Percentiles rank a stretch among this genome's conserved stretches.
Conservation (phyloP, 2,329 filamentous ascomycete species). For the Clonostachys solani region DNA sequence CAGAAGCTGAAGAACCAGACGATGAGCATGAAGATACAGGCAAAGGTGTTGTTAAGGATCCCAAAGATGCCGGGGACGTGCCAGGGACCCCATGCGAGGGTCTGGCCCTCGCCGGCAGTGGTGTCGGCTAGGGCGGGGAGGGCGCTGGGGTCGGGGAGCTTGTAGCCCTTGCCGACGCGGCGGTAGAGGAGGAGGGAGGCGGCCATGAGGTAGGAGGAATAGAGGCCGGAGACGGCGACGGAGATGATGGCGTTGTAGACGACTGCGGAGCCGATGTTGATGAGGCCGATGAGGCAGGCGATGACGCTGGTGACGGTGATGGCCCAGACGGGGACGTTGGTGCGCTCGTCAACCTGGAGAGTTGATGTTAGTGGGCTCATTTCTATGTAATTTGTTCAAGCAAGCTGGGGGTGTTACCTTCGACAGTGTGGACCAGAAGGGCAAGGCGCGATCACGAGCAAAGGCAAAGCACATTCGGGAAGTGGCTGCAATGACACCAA, state of each 20-base stretch:
- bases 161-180: constrained; percentile 7
- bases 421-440: constrained; percentile 2
- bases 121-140: constrained; percentile 21
- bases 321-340: constrained; percentile 18
- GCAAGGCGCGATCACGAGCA: constrained; percentile 22
- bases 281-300: constrained; percentile 20
- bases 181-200: constrained; percentile 18
- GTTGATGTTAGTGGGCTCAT: no score
- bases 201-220: constrained; percentile 21
- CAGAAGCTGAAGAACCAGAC: constrained; percentile 54
- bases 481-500: constrained; percentile 51
- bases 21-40: constrained; percentile 47
- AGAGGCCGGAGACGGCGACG: constrained; percentile 19
- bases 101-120: constrained; percentile 10
- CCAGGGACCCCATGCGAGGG: constrained; percentile 49
- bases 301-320: constrained; percentile 17
- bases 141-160: constrained; percentile 4
- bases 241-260: constrained; percentile 21
- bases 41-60: constrained; percentile 48
- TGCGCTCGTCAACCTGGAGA: constrained; percentile 5
- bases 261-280: constrained; percentile 23
- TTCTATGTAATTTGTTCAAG: no score
- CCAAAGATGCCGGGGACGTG: constrained; percentile 44
- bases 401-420: neutral
- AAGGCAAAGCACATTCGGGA: constrained; percentile 55